These are phyloP conservation scores for Candida sanyaensis DNA, from an alignment of 1,139 yeast species.

Conservation along the genomic window DNA sequence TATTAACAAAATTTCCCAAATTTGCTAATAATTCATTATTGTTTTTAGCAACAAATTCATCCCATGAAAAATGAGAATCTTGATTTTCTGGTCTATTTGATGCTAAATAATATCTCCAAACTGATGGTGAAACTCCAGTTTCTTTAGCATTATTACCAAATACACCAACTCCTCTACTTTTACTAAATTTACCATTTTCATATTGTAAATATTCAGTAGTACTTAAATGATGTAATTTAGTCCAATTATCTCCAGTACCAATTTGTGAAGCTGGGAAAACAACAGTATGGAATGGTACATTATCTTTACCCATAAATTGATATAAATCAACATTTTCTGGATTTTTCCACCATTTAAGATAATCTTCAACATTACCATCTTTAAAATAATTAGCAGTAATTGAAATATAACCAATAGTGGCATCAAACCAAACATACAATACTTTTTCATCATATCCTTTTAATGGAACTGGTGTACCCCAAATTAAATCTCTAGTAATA, in stretches of 20 bases:
- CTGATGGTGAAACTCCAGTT: constrained; percentile 86
- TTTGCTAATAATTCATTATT: constrained; percentile 93
- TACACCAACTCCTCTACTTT: constrained; percentile 95
- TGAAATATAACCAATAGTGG: constrained; percentile 93
- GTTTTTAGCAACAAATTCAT: constrained; percentile 89
- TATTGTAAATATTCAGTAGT: constrained; percentile 97
- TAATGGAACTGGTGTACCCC: constrained; percentile 99
- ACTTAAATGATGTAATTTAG: constrained; percentile 84
- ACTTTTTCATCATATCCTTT: constrained; percentile 84
- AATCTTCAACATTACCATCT: constrained; percentile 54
- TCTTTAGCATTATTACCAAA: constrained; percentile 97
- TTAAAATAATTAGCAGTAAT: constrained; percentile 93
- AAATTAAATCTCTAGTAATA: constrained; percentile 92
- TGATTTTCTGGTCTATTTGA: constrained; percentile 93
- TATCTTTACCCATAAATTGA: constrained; percentile 99
- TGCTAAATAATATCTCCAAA: constrained; percentile 96
- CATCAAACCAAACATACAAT: constrained; percentile 98
- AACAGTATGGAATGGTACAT: constrained; percentile 97
- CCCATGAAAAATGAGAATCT: constrained; percentile 97
- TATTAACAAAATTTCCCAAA: constrained; percentile 94
- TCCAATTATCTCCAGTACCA: constrained; percentile 90
- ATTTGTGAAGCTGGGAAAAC: constrained; percentile 92
- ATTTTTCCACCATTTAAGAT: constrained; percentile 86
- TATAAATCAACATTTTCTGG: constrained; percentile 82
- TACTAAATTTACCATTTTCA: constrained; percentile 97